Evolutionary conservation across 169 alveolate genomes (phyloP).

Genomic region (Cryptosporidium bovis): DNA sequence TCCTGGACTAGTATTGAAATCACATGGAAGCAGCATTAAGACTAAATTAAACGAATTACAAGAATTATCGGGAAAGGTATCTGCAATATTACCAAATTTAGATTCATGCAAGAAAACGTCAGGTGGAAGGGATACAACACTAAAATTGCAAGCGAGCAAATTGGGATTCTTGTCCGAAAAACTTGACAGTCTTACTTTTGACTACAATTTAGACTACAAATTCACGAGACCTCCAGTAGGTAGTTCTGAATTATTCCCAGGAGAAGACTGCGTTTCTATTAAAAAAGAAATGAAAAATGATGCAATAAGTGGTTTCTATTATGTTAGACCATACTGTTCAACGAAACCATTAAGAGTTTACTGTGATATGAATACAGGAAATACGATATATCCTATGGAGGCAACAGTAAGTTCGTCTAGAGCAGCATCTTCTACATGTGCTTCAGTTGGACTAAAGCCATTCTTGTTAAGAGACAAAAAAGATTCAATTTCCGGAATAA

Average conservation of each 20-base stretch:
- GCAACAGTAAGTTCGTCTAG: slow-evolving; percentile 50
- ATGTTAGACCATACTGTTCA: slow-evolving; percentile 64
- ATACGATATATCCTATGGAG: slow-evolving; percentile 62
- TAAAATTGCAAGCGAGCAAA: slow-evolving; percentile 58
- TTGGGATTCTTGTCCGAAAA: slow-evolving; percentile 67
- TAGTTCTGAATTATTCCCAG: slow-evolving; percentile 57
- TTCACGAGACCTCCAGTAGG: slow-evolving; percentile 63
- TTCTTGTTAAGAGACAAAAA: slow-evolving; percentile 55
- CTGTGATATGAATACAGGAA: slow-evolving; percentile 73
- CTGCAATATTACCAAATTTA: slow-evolving; percentile 42
- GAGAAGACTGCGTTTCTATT: slow-evolving; percentile 65
- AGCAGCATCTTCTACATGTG: slow-evolving; percentile 63
- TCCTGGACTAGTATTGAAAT: slow-evolving; percentile 46
- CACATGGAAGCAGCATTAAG: slow-evolving; percentile 59
- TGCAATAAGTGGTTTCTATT: slow-evolving; percentile 56
- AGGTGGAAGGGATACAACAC: slow-evolving; percentile 48
- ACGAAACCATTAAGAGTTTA: slow-evolving; percentile 68
- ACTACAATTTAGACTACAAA: slow-evolving; percentile 53
- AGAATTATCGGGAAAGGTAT: slow-evolving; percentile 52
- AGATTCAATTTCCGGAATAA: slow-evolving; percentile 52
- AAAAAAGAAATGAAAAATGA: slow-evolving; percentile 40
- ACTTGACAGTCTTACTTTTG: slow-evolving; percentile 30
- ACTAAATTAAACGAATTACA: slow-evolving; percentile 41
- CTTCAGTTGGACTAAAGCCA: slow-evolving; percentile 62
- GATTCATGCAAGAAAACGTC: slow-evolving; percentile 70